phyloP scores from a whole-genome alignment of 768 basidiomycete genomes.

The Hypholoma sublateritium region DNA sequence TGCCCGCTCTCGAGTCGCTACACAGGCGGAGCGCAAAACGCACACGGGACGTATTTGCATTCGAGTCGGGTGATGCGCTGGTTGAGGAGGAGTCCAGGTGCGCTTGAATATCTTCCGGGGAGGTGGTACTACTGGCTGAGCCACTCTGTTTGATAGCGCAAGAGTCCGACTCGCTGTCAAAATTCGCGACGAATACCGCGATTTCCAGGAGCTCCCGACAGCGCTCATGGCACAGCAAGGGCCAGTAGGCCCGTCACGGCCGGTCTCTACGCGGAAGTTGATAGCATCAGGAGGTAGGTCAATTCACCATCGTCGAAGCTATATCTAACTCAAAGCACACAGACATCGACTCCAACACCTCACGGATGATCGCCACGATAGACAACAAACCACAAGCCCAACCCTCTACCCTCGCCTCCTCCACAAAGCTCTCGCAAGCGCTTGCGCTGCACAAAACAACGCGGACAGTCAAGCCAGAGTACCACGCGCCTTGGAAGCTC shows the following conservation, averaged over 20 bases:
- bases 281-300: constrained; percentile 67
- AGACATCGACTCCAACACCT: constrained; percentile 47
- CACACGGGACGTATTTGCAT: constrained; percentile 69
- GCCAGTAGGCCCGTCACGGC: constrained; percentile 76
- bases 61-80: constrained; percentile 57
- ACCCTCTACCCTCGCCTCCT: constrained; percentile 69
- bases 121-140: background rate
- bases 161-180: constrained; percentile 78
- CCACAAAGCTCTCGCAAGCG: constrained; percentile 77
- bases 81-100: constrained; percentile 75
- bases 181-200: constrained; percentile 86
- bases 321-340: background rate
- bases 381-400: constrained; percentile 69
- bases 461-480: constrained; percentile 91
- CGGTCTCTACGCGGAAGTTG: constrained; percentile 52
- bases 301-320: too few species aligned
- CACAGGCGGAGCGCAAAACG: constrained; percentile 66
- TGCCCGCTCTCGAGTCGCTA: constrained; percentile 68
- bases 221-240: constrained; percentile 81
- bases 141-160: constrained; percentile 41
- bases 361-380: constrained; percentile 70
- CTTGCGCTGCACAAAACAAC: constrained; percentile 92
- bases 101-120: constrained; percentile 8
- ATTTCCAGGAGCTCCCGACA: constrained; percentile 82
- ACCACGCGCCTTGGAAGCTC: constrained; percentile 96